Evolutionary conservation across 768 basidiomycete genomes (phyloP), one percentile per base, ranked within the genome.

Genomic region (Termitomyces sp.): DNA sequence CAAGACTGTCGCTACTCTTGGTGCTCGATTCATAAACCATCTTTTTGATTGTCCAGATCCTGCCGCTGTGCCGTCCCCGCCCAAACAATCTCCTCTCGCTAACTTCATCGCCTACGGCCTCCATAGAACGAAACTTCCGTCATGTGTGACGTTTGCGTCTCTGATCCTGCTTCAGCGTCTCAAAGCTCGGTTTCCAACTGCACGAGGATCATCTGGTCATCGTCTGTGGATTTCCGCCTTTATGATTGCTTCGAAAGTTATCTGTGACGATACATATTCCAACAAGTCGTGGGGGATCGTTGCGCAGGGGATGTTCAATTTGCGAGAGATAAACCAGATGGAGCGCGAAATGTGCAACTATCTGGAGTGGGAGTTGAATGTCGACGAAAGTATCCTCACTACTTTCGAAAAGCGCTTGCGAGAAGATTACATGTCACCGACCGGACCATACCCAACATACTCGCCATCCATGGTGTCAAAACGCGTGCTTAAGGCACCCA

Each of bases 251-350:
- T 88, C 86, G 10, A 93, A 93, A 67, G 88, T 94, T n/a, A 88
- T 93, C 50, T 94, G 92, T 73, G 92, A 95, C 75, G 92, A 94
- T 65, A 94, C 92, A 0, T 95, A 94, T 69, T 92, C 89, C 16
- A 94, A 94, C 81, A 92, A 93, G 68, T 90, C 88, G 0, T 95
- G 93, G 93, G 83, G 84, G 5, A 88, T 94, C 46, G 93, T 95
- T 41, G 92, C 90, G 0, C 91, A 94, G 70, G 86, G 84, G 29
- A 87, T 93, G 83, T 95, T 94, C 65, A 80, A 77, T 3, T 74
- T 95, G 7, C 81, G 89, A 47, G 94, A 95, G 79, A 88, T 97
- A 67, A 97, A 97, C 71, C 93, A 95, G 78, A 94, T 95, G 93
- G 94, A 95, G 75, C 77, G 92, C 24, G 93, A 95, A 73, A 94